phyloP scores from a whole-genome alignment of 345 rosid genomes.

The Arabis alpina region DNA sequence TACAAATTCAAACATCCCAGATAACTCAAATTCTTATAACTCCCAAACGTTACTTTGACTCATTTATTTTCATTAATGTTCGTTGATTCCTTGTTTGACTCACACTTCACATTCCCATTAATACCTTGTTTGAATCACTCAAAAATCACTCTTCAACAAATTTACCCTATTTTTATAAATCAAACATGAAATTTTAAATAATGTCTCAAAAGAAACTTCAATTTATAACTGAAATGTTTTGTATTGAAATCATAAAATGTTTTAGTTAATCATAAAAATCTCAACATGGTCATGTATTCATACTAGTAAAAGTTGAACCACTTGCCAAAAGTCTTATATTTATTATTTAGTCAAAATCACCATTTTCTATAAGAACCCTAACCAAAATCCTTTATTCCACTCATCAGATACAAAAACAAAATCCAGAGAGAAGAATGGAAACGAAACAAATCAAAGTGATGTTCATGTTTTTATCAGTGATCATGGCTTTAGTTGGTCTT shows the following conservation, averaged over 20 bases:
- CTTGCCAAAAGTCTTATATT: conserved; percentile 1
- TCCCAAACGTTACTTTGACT: too few species aligned
- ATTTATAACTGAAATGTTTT: background rate
- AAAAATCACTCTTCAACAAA: too few species aligned
- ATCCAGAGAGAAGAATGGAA: conserved; percentile 5
- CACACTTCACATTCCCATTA: too few species aligned
- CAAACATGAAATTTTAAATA: background rate
- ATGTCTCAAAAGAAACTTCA: background rate
- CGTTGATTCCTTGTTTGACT: too few species aligned
- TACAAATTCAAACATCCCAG: too few species aligned
- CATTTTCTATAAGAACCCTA: conserved; percentile 5
- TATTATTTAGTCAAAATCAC: conserved; percentile 6
- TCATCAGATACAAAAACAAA: background rate
- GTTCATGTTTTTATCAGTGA: background rate
- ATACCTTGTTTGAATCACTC: too few species aligned
- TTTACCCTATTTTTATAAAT: too few species aligned
- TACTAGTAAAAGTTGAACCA: background rate
- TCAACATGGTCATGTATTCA: conserved; percentile 9
- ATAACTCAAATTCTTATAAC: too few species aligned
- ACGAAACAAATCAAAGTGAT: conserved; percentile 17
- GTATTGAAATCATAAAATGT: background rate
- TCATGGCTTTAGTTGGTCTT: background rate
- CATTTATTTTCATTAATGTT: too few species aligned
- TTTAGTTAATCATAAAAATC: background rate
- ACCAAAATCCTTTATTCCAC: background rate